A percentile compares a stretch with the other conserved stretches of the same genome.
Conservation (phyloP, 176 grass and related monocot genomes). For the Triticum timopheevii region DNA sequence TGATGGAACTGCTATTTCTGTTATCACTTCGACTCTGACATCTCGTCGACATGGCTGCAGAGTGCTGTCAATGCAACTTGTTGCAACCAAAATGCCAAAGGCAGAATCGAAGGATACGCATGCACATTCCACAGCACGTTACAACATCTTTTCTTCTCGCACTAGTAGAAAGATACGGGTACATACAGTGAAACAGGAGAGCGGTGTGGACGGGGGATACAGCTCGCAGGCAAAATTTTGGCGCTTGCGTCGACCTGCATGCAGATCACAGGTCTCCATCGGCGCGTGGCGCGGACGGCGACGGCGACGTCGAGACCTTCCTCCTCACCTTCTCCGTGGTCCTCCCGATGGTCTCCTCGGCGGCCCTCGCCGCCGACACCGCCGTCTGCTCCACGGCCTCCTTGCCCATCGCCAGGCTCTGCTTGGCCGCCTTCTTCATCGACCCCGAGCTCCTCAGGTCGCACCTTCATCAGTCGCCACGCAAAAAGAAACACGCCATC, state of each 20-base stretch:
- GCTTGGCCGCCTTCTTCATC: conserved; percentile 40
- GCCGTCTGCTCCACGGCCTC: conserved; percentile 47
- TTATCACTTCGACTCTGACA: neutral
- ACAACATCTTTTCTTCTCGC: neutral
- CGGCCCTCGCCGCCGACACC: conserved; percentile 52
- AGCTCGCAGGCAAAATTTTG: neutral
- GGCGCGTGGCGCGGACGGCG: neutral
- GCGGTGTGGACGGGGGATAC: neutral
- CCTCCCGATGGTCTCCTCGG: conserved; percentile 43
- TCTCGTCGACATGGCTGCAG: neutral
- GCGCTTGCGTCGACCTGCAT: neutral
- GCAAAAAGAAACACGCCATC: neutral
- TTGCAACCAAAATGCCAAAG: neutral
- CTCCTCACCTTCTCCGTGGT: conserved; percentile 51
- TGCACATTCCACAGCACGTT: neutral
- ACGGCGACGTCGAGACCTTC: conserved; percentile 13
- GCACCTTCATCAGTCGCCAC: conserved; percentile 6
- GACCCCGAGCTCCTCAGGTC: conserved; percentile 28
- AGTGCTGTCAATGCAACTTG: neutral
- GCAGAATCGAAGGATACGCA: neutral
- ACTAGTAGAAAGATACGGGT: neutral
- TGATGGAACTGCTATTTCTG: neutral
- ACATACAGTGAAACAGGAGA: neutral
- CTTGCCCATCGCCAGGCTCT: conserved; percentile 59
- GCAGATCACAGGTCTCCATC: conserved; percentile 36